A percentile compares a stretch with the other conserved stretches of the same genome.
phyloP scores from a whole-genome alignment of 345 rosid species.

The Capsella bursapastoris region DNA sequence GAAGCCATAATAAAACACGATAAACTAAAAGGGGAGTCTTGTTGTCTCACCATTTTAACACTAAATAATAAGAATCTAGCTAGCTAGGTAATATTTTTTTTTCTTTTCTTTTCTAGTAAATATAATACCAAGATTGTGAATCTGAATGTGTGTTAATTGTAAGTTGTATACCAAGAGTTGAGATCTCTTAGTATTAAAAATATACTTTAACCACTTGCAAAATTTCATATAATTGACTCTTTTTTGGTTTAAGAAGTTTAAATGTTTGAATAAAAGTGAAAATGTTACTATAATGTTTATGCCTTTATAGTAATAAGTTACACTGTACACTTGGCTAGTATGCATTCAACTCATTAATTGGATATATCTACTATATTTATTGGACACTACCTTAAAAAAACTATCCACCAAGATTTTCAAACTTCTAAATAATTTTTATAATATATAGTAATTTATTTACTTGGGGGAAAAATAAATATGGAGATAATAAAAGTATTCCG shows the following conservation, averaged over 20 bases:
- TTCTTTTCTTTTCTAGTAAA: background rate
- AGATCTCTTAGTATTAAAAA: background rate
- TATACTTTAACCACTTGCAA: background rate
- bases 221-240: background rate
- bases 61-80: background rate
- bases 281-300: too few relatives aligned
- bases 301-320: too few relatives aligned
- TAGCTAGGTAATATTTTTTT: background rate
- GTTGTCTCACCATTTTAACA: constrained; percentile 27
- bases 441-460: too few relatives aligned
- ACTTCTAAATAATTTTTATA: too few relatives aligned
- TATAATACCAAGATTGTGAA: background rate
- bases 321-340: too few relatives aligned
- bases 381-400: too few relatives aligned
- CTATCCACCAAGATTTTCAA: too few relatives aligned
- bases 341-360: too few relatives aligned
- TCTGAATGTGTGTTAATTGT: constrained; percentile 10
- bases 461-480: too few relatives aligned
- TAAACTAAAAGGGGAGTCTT: background rate
- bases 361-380: too few relatives aligned
- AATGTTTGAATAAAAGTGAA: too few relatives aligned
- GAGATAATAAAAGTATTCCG: too few relatives aligned
- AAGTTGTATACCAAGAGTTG: background rate
- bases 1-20: background rate
- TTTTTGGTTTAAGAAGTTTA: background rate